These are phyloP conservation scores for Leucaena leucocephala DNA, from an alignment of 306 rosid genomes.

Conservation along the genomic window DNA sequence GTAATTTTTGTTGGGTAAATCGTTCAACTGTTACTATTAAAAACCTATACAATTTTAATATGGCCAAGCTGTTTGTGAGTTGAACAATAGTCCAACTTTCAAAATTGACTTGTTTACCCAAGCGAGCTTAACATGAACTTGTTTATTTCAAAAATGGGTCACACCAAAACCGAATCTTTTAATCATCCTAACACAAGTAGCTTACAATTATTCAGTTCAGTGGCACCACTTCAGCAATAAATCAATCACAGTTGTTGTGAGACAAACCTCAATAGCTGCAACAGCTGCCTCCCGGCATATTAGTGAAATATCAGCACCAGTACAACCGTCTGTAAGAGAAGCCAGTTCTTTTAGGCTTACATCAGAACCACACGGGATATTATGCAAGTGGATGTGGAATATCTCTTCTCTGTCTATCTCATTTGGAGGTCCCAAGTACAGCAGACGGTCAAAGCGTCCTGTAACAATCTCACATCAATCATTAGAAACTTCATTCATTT, in stretches of 20 bases:
- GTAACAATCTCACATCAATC: slow-evolving; percentile 32
- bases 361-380: slow-evolving; percentile 70
- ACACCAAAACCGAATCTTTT: not conserved
- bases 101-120: not conserved
- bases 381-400: slow-evolving; percentile 73
- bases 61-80: not conserved
- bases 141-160: not conserved
- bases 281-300: slow-evolving; percentile 88
- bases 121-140: not conserved
- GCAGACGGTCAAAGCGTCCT: slow-evolving; percentile 92
- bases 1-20: not conserved
- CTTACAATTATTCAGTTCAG: not conserved
- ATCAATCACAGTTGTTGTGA: slow-evolving; percentile 5
- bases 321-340: slow-evolving; percentile 64
- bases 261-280: slow-evolving; percentile 82
- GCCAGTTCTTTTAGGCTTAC: slow-evolving; percentile 66
- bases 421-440: slow-evolving; percentile 90
- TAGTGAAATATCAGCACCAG: slow-evolving; percentile 87
- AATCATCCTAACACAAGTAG: not conserved
- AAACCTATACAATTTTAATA: not conserved
- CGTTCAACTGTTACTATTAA: not conserved
- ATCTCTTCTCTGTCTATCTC: slow-evolving; percentile 80
- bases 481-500: slow-evolving; percentile 20
- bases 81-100: not conserved
- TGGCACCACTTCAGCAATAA: not conserved